Base-by-base conservation (phyloP, 768 basidiomycete genomes). In the Rhizopogon salebrosus region DNA sequence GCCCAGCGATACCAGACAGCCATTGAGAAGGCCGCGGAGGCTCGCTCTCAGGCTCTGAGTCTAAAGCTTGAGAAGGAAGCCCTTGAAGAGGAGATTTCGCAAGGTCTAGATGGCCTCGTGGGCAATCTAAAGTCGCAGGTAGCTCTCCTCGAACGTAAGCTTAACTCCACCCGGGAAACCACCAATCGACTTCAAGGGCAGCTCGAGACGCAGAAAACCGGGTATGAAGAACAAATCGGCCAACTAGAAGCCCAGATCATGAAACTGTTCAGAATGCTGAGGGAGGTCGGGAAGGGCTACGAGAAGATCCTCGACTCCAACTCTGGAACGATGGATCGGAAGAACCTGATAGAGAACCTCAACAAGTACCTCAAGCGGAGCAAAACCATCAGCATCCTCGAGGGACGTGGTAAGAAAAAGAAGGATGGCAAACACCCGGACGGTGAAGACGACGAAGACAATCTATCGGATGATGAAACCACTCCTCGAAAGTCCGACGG, bases 241-340 rank as follows among this genome's bases (percentile, higher is more conserved):
- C 90, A 95, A 66, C 83, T 95, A 13, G 93, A 97, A 64, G 80
- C 86, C 11, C 91, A 97, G 73, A 95, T 95, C 55, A 82, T 89
- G 78, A 94, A 97, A 64, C 70, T 98, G 16, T 98, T 95, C 74
- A 79, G 87, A 59, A 95, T 97, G 92, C 75, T 98, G 50, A 89
- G 84, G 65, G 90, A 95, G 62, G 80, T 88, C 34, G 84, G 87
- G 14, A 83, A 80, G 52, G 86, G 87, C 13, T 80, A 92, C 35
- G 87, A 90, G 52, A 80, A 78, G 55, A 82, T 94, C 54, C 71
- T 89, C 18, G 89, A 85, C 65, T 76, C 72, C 23, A 79, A 79
- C 39, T 68, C 72, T 20, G 79, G 75, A 7, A 68, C 76, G 7
- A 83, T 93, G 82, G 88, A 95, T 62, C 79, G 92, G 54, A 87